Conservation (phyloP, 2,329 filamentous ascomycete species). For the Daldinia sp. region DNA sequence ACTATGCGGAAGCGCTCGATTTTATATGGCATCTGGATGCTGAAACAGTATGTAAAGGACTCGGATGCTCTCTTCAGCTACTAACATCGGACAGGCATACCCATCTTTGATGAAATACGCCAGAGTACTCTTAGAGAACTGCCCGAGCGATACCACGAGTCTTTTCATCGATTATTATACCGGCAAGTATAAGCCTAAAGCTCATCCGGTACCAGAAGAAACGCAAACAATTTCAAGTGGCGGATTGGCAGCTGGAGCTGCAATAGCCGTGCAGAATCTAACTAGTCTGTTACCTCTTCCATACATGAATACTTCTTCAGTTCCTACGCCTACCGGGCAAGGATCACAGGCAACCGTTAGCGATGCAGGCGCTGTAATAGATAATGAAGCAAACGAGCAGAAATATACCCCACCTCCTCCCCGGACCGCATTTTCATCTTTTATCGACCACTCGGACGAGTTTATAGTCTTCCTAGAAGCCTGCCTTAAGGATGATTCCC, state of each 20-base stretch:
- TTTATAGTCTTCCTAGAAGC: slow-evolving; percentile 95
- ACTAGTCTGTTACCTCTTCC: slow-evolving; percentile 86
- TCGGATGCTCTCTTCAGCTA: not conserved
- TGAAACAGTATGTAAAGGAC: slow-evolving; percentile 68
- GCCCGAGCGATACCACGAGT: slow-evolving; percentile 82
- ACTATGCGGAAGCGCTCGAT: slow-evolving; percentile 86
- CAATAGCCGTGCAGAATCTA: slow-evolving; percentile 86
- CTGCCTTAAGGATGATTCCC: slow-evolving; percentile 76
- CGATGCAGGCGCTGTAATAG: slow-evolving; percentile 64
- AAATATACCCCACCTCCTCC: slow-evolving; percentile 86
- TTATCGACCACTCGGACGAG: slow-evolving; percentile 91
- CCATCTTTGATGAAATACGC: slow-evolving; percentile 95
- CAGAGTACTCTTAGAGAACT: slow-evolving; percentile 88
- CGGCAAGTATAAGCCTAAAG: slow-evolving; percentile 80
- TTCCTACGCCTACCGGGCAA: slow-evolving; percentile 65
- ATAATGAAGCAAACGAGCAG: slow-evolving; percentile 60
- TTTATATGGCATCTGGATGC: slow-evolving; percentile 93
- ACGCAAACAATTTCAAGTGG: slow-evolving; percentile 55
- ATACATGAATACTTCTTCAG: slow-evolving; percentile 78
- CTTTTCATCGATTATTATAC: slow-evolving; percentile 97
- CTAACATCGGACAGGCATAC: slow-evolving; percentile 71
- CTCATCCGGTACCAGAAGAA: slow-evolving; percentile 62
- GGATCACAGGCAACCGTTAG: slow-evolving; percentile 64
- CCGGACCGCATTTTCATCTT: slow-evolving; percentile 91
- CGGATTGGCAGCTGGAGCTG: slow-evolving; percentile 69